Conservation (phyloP, 2,329 filamentous ascomycete genomes). For the Ampelomyces quisqualis region DNA sequence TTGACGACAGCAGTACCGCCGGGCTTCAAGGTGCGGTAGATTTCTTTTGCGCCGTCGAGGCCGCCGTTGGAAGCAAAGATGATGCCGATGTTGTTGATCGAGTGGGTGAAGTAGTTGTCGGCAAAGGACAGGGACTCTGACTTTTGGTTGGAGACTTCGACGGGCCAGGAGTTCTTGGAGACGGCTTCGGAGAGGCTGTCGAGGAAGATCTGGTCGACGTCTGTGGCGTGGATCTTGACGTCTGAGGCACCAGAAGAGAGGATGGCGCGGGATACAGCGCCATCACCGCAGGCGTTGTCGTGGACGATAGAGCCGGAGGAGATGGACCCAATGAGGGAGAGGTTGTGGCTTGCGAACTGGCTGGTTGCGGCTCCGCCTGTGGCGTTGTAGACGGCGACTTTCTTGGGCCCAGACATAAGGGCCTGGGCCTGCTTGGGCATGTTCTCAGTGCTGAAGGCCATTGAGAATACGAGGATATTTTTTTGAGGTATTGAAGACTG, state of each 20-base stretch:
- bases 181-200: conserved; percentile 15
- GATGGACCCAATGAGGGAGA: conserved; percentile 31
- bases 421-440: conserved; percentile 27
- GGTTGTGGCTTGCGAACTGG: conserved; percentile 29
- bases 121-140: conserved; percentile 20
- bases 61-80: conserved; percentile 39
- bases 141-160: conserved; percentile 21
- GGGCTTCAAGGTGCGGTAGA: conserved; percentile 43
- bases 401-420: conserved; percentile 23
- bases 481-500: too few species aligned
- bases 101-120: conserved; percentile 42
- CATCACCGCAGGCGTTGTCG: conserved; percentile 40
- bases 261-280: conserved; percentile 30
- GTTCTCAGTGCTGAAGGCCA: conserved; percentile 15
- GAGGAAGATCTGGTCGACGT: conserved; percentile 34
- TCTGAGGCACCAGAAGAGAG: conserved; percentile 12
- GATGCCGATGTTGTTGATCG: conserved; percentile 46
- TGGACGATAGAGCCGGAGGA: conserved; percentile 31
- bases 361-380: conserved; percentile 31
- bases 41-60: conserved; percentile 39
- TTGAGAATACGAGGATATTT: too few species aligned
- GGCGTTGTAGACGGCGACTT: conserved; percentile 32
- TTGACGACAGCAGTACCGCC: conserved; percentile 45
- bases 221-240: conserved; percentile 34
- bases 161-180: conserved; percentile 23